Base-by-base conservation (phyloP, 2,329 filamentous ascomycete genomes). In the Sarocladium strictum region DNA sequence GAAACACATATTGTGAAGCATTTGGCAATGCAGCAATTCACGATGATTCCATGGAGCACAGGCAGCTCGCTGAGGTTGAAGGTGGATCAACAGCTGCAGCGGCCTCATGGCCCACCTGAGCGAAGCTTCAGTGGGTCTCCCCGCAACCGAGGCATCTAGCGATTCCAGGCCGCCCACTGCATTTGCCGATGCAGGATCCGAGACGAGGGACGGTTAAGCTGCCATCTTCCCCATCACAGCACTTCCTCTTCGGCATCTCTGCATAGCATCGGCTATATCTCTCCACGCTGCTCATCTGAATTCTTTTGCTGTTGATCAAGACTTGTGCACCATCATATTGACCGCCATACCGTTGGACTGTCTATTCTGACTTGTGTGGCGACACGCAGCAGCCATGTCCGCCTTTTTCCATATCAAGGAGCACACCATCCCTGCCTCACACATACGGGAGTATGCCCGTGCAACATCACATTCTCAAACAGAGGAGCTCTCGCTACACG, bases 361-460 rank as follows among this genome's bases (percentile, higher is more conserved):
- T 32, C n/a, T 21, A 21, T 38, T 15, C 15, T 6, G 35, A 38
- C 35, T 7, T 10, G 5, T 38, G 12, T 10, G 35, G 15, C 35
- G 29, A 32, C 49, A 7, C 19, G 14, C 49, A 11, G 45, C 27
- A 33, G 50, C 33, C 26, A 53, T 53, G 53, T 61, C 66, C 32
- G 35, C 60, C 45, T 35, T 63, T 23, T 90, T 89, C 72, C 72
- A 80, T 59, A 73, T 95, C 62, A 80, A 83, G 59, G 86, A 94
- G 67, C 91, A 96, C 73, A 75, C 79, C 41, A 69, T 95, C 60
- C 80, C 84, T 54, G 83, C 82, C 60, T 83, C 90, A 59, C 88
- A 97, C 69, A 87, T 96, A 58, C 81, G 92, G 58, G 89, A 95
- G 65, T 96, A 90, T 65, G 78, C 88, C 6, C 81, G 82, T 54